Percentiles rank a stretch among this genome's conserved stretches.
Evolutionary conservation across 805 yeast species (phyloP).

Genomic region (Saccharomyces jurei): DNA sequence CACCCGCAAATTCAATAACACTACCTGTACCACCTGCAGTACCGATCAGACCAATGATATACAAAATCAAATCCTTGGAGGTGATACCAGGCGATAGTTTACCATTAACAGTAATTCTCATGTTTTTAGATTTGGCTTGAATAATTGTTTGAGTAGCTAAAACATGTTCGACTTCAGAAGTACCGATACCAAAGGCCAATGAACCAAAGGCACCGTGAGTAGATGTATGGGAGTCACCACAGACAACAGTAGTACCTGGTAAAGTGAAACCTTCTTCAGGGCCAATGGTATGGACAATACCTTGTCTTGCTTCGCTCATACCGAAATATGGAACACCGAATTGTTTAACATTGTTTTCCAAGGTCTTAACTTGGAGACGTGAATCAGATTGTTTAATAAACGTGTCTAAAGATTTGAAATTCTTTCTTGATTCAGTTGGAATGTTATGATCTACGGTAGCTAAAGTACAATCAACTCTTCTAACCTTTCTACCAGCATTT

Average conservation of each 20-base stretch:
- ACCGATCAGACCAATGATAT: constrained; percentile 93
- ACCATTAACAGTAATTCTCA: constrained; percentile 84
- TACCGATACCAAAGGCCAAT: constrained; percentile 96
- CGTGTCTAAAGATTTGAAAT: constrained; percentile 62
- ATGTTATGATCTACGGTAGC: constrained; percentile 97
- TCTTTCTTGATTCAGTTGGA: constrained; percentile 82
- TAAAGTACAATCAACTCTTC: constrained; percentile 87
- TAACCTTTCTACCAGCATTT: constrained; percentile 79
- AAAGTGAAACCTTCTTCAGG: constrained; percentile 98
- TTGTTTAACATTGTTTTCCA: constrained; percentile 85
- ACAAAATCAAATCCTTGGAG: constrained; percentile 89
- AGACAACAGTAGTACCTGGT: constrained; percentile 97
- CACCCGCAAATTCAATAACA: constrained; percentile 95
- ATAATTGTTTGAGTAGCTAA: constrained; percentile 94
- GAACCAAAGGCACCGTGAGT: constrained; percentile 99
- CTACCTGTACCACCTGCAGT: constrained; percentile 99
- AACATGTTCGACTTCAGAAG: constrained; percentile 98
- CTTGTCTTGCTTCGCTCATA: constrained; percentile 90
- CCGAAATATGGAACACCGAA: constrained; percentile 91
- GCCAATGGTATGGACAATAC: constrained; percentile 96
- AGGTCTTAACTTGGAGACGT: constrained; percentile 81
- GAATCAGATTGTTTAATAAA: constrained; percentile 90
- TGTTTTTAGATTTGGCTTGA: constrained; percentile 91
- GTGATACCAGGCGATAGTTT: constrained; percentile 83
- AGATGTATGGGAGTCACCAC: constrained; percentile 98